A percentile compares a stretch with the other conserved stretches of the same genome.
These are phyloP conservation scores for Phialemonium atrogriseum DNA, from an alignment of 2,329 filamentous ascomycete genomes.

Conservation along the genomic window DNA sequence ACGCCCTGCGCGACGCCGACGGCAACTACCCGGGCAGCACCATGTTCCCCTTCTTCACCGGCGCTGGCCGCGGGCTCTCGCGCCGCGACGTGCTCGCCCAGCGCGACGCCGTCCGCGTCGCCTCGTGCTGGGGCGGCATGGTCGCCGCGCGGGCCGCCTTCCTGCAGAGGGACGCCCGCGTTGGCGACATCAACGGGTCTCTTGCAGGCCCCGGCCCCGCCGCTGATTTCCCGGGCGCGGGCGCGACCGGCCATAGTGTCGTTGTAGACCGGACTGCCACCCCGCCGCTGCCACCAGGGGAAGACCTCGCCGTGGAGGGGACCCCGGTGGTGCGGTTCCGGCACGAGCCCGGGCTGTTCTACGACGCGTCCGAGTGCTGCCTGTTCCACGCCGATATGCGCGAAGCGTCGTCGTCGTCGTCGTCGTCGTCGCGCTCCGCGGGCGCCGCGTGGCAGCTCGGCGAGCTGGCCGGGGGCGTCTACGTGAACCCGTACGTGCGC, in stretches of 20 bases:
- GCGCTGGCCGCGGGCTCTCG: slow-evolving; percentile 40
- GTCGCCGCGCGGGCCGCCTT: slow-evolving; percentile 55
- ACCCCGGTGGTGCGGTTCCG: slow-evolving; percentile 44
- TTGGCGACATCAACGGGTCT: slow-evolving; percentile 24
- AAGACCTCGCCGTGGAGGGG: too few relatives aligned
- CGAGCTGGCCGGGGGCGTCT: slow-evolving; percentile 52
- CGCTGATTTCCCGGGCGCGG: too few relatives aligned
- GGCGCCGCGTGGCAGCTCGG: slow-evolving; percentile 25
- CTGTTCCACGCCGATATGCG: slow-evolving; percentile 45
- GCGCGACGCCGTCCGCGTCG: slow-evolving; percentile 58
- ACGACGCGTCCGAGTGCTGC: slow-evolving; percentile 59
- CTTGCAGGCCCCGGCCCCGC: slow-evolving; percentile 25
- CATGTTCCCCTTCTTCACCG: slow-evolving; percentile 60
- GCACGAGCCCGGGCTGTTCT: slow-evolving; percentile 48
- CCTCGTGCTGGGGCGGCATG: slow-evolving; percentile 73
- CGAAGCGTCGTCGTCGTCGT: too few relatives aligned
- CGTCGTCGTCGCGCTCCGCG: too few relatives aligned
- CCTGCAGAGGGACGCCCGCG: slow-evolving; percentile 36
- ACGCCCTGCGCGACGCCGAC: slow-evolving; percentile 59
- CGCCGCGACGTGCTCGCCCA: slow-evolving; percentile 54
- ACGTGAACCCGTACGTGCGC: slow-evolving; percentile 67
- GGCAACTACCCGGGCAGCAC: slow-evolving; percentile 55
- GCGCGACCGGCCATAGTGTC: too few relatives aligned
- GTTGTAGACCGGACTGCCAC: too few relatives aligned
- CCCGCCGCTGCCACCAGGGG: too few relatives aligned